phyloP scores from a whole-genome alignment of 306 rosid genomes.

The Pachyrhizus erosus region DNA sequence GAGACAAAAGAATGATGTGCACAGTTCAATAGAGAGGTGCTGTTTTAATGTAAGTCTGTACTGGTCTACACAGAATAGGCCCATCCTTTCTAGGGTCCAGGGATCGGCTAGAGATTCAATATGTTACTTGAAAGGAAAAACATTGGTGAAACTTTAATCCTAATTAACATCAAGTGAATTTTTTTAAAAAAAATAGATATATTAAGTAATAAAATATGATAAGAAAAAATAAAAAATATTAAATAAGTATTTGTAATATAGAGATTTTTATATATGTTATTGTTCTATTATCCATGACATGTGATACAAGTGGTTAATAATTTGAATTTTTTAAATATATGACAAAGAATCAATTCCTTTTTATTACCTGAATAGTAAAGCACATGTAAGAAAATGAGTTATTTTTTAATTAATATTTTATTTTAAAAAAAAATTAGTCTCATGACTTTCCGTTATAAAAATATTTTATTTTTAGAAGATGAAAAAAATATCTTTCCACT shows the following conservation, averaged over 20 bases:
- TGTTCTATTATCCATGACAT: too few relatives aligned
- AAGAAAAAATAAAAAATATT: neutral
- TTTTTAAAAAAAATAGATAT: neutral
- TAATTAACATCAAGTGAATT: neutral
- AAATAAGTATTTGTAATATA: neutral
- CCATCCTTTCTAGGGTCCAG: neutral
- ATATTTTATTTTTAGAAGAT: too few relatives aligned
- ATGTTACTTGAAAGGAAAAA: neutral
- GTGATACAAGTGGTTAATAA: too few relatives aligned
- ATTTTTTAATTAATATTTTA: too few relatives aligned
- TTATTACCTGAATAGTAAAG: too few relatives aligned
- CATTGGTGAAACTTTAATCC: neutral
- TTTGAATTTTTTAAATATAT: too few relatives aligned
- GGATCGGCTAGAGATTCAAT: neutral
- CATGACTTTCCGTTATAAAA: too few relatives aligned
- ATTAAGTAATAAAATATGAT: neutral
- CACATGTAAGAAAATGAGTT: too few relatives aligned
- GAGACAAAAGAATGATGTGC: constrained; percentile 30
- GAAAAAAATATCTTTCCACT: too few relatives aligned
- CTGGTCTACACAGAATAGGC: neutral
- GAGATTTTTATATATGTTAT: neutral
- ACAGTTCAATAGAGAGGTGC: neutral
- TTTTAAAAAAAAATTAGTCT: too few relatives aligned
- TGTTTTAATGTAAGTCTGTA: constrained; percentile 14
- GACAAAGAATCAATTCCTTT: too few relatives aligned